Conservation (phyloP, 495 filamentous ascomycete species). For the Sphaerosporella brunnea region DNA sequence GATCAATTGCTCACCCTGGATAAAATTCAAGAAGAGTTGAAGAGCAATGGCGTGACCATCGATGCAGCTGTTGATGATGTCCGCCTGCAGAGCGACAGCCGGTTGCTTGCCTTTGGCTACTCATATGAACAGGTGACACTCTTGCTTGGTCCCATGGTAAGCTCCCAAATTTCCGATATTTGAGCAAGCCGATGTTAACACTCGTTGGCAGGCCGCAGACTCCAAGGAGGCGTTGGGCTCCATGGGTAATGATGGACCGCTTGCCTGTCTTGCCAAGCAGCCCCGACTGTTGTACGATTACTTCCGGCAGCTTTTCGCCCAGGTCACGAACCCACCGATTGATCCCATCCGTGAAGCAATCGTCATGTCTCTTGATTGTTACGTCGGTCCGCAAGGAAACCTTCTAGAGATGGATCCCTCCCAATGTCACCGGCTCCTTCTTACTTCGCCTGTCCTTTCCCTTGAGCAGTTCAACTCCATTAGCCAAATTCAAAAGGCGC, state of each 20-base stretch:
- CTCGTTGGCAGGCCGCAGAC: slow-evolving; percentile 47
- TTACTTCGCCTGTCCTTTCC: slow-evolving; percentile 82
- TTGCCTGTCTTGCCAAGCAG: slow-evolving; percentile 78
- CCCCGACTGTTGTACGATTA: slow-evolving; percentile 92
- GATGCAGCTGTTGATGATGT: slow-evolving; percentile 46
- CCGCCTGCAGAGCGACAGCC: slow-evolving; percentile 69
- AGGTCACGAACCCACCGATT: slow-evolving; percentile 98
- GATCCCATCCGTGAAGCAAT: slow-evolving; percentile 97
- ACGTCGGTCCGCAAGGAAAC: slow-evolving; percentile 94
- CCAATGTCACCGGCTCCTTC: slow-evolving; percentile 71
- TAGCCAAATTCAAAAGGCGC: slow-evolving; percentile 54
- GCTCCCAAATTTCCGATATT: slow-evolving; percentile 3
- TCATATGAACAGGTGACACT: slow-evolving; percentile 93
- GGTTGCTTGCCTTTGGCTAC: slow-evolving; percentile 82
- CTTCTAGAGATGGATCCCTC: slow-evolving; percentile 83
- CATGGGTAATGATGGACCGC: slow-evolving; percentile 95
- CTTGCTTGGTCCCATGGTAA: slow-evolving; percentile 73
- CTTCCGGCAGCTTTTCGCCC: slow-evolving; percentile 95
- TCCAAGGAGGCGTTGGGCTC: slow-evolving; percentile 98
- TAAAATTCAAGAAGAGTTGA: slow-evolving; percentile 17
- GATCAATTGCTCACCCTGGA: slow-evolving; percentile 55
- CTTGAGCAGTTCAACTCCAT: slow-evolving; percentile 84
- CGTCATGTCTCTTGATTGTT: slow-evolving; percentile 97
- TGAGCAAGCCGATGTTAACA: too few species aligned
- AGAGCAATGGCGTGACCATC: slow-evolving; percentile 36